Evolutionary conservation across 225 moss, liverwort and hornwort species (phyloP), one percentile per base, ranked within the genome.

Genomic region (Physcomitrellopsis africana): DNA sequence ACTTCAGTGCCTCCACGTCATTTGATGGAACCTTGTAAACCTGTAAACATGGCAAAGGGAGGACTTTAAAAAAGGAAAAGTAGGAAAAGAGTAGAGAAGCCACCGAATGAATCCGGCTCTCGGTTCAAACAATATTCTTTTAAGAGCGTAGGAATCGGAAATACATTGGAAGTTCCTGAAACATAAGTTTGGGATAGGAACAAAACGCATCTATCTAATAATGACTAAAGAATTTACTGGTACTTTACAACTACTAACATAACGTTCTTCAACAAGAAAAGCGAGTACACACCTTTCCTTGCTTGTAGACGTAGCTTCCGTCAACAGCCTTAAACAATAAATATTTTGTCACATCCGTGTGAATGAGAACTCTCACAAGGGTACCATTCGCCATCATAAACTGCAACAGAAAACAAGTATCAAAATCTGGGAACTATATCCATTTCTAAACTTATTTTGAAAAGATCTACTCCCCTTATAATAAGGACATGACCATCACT

Each of bases 351-450:
- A 91, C 89, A 79, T 91, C 91, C 54, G 91, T 91, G 32, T 91
- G 91, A 59, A 91, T 91, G 27, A 91, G 83, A 24, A 91, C 88
- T 72, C 86, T 82, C 51, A 91, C 91, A 22, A 91, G 83, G 22
- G 89, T 81, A 70, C 91, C 91, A 65, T 91, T 91, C 43, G 91
- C 91, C 91, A 91, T 91, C 84, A 91, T 91, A 65, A 91, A 91
- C 91, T 91, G 82, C 61, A 47, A 48, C 59, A 56, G 10, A 41
- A 26, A 63, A 22, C 29, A 44, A 32, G n/a, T 0, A 75, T 75
- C 48, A 75, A 67, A 66, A 56, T 12, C 56, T 65, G 73, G 1
- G 22, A 53, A 47, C 1, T 7, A 37, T 37, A 15, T 14, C 2
- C 14, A 61, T 51, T 49, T 62, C 56, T 22, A 62, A 22, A 7